These are phyloP conservation scores for Osmanthus fragrans DNA, from an alignment of 257 asterid genomes.

Conservation along the genomic window DNA sequence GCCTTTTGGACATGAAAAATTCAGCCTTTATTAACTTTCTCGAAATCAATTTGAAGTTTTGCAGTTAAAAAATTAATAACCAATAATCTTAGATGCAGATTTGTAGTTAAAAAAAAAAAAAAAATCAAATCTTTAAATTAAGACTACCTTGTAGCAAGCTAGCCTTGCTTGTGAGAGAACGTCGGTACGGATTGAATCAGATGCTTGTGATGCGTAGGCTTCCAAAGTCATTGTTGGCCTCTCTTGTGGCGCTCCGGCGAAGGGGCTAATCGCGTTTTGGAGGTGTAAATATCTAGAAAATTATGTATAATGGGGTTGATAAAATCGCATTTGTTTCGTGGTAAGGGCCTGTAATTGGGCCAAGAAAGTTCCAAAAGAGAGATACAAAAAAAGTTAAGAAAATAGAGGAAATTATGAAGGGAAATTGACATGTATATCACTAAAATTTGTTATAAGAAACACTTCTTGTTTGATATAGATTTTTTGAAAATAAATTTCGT, in stretches of 20 bases:
- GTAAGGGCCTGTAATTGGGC: neutral
- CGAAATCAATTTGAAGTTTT: neutral
- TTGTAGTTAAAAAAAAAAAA: neutral
- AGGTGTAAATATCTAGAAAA: neutral
- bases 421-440: too few species aligned
- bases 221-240: slow-evolving; percentile 57
- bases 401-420: too few species aligned
- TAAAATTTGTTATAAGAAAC: too few species aligned
- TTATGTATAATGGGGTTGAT: neutral
- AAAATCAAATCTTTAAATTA: neutral
- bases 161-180: slow-evolving; percentile 69
- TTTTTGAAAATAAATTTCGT: too few species aligned
- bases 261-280: neutral
- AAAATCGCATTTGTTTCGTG: neutral
- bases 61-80: neutral
- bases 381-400: neutral
- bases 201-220: slow-evolving; percentile 49
- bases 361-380: neutral
- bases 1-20: slow-evolving; percentile 49
- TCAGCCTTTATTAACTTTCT: slow-evolving; percentile 7
- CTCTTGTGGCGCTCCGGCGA: neutral
- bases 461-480: too few species aligned
- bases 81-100: neutral
- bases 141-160: slow-evolving; percentile 75
- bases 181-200: slow-evolving; percentile 60